phyloP scores from a whole-genome alignment of 108 stramenopile species.

The Discostella stelligeroides region DNA sequence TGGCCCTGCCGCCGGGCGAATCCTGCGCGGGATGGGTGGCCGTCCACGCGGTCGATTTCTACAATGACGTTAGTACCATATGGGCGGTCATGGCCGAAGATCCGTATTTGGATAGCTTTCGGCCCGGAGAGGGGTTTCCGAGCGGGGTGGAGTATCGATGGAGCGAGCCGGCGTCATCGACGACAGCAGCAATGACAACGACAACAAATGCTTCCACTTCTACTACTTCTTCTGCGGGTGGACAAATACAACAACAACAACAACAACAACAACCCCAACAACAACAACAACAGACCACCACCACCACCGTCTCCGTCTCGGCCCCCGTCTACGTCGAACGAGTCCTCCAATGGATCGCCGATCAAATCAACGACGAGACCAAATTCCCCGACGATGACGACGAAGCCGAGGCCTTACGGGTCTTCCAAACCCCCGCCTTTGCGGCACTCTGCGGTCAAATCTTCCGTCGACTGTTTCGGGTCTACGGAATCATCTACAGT shows the following conservation, averaged over 20 bases:
- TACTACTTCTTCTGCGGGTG: no score
- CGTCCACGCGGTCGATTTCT: conserved; percentile 91
- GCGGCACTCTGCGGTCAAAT: conserved; percentile 89
- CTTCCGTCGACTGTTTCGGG: conserved; percentile 86
- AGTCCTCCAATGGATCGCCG: conserved; percentile 87
- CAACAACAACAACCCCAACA: no score
- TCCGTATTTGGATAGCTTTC: conserved; percentile 82
- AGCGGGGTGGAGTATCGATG: conserved; percentile 90
- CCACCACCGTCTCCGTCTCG: conserved; percentile 69
- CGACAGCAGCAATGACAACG: no score
- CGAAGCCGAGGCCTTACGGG: conserved; percentile 80
- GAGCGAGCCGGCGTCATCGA: conserved; percentile 34
- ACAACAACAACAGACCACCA: not conserved
- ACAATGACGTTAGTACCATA: conserved; percentile 89
- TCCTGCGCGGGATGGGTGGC: conserved; percentile 93
- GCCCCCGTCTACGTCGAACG: conserved; percentile 90
- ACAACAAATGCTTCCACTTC: no score
- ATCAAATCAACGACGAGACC: conserved; percentile 88
- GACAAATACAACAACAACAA: no score
- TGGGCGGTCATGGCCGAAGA: conserved; percentile 93
- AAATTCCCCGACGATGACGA: conserved; percentile 93
- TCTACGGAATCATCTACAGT: conserved; percentile 91
- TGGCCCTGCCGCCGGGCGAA: conserved; percentile 86
- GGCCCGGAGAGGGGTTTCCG: conserved; percentile 91
- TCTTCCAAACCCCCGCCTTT: conserved; percentile 88